phyloP scores from a whole-genome alignment of 495 filamentous ascomycete species.

The Talaromyces wortmannii region DNA sequence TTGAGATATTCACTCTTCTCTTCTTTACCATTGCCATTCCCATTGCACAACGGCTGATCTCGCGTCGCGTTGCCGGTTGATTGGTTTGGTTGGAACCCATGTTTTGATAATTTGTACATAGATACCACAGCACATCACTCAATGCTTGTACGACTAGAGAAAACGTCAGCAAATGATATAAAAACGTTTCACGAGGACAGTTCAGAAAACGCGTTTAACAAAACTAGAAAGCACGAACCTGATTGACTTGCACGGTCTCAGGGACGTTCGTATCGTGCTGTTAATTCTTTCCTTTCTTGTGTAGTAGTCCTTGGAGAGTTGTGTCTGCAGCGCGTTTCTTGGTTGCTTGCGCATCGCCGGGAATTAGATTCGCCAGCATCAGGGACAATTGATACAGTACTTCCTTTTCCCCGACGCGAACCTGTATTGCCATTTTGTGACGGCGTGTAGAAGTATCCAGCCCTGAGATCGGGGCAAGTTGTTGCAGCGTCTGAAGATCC shows the following conservation, averaged over 20 bases:
- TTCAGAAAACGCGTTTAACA: no score
- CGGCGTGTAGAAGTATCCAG: constrained; percentile 27
- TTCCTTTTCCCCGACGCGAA: constrained; percentile 75
- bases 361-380: constrained; percentile 20
- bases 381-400: constrained; percentile 47
- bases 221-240: no score
- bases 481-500: constrained; percentile 48
- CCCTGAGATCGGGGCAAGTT: constrained; percentile 14
- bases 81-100: not conserved
- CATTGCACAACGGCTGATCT: not conserved
- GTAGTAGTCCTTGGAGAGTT: not conserved
- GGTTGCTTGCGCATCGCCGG: constrained; percentile 9
- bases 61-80: not conserved
- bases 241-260: no score
- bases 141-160: constrained; percentile 2
- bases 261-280: not conserved
- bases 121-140: not conserved
- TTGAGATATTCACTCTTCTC: constrained; percentile 9
- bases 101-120: constrained; percentile 6
- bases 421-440: constrained; percentile 62
- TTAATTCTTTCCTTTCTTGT: not conserved
- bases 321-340: constrained; percentile 3
- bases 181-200: not conserved
- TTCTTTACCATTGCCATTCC: not conserved
- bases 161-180: constrained; percentile 2